These are phyloP conservation scores for Mycena capillaripes DNA, from an alignment of 768 basidiomycete species.

Conservation along the genomic window DNA sequence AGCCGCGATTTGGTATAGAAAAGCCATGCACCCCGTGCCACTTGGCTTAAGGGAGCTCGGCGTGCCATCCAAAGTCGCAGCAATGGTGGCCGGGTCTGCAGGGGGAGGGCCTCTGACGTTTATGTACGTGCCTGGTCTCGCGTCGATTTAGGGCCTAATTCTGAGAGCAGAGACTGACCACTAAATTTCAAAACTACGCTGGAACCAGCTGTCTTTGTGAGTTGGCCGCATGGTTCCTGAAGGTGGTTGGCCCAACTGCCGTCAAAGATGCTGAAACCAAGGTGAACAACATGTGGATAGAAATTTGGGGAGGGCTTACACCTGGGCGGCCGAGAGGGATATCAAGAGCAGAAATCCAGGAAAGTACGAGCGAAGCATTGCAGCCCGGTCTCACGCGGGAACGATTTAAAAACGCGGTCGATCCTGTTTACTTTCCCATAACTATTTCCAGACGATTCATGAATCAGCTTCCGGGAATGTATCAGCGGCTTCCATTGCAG, in stretches of 20 bases:
- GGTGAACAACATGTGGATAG: not conserved
- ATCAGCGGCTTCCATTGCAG: too few relatives aligned
- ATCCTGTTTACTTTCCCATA: not conserved
- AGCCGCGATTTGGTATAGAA: not conserved
- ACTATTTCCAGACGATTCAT: too few relatives aligned
- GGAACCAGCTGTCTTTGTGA: not conserved
- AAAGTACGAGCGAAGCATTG: not conserved
- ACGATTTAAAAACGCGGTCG: not conserved
- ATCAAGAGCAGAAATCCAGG: not conserved
- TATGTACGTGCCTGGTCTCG: not conserved
- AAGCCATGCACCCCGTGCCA: not conserved
- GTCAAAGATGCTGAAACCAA: not conserved
- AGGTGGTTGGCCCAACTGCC: not conserved
- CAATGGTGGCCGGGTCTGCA: not conserved
- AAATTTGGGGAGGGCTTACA: not conserved
- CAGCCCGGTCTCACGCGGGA: not conserved
- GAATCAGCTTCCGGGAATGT: too few relatives aligned
- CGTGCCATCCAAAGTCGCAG: not conserved
- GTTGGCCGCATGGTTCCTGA: not conserved
- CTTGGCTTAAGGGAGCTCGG: not conserved
- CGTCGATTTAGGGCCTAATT: too few relatives aligned
- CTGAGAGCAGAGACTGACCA: not conserved
- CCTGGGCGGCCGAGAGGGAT: not conserved
- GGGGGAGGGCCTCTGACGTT: not conserved
- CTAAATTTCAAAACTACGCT: not conserved